Evolutionary conservation across 768 basidiomycete species (phyloP).

Genomic region (Hortiboletus flavorubellus): DNA sequence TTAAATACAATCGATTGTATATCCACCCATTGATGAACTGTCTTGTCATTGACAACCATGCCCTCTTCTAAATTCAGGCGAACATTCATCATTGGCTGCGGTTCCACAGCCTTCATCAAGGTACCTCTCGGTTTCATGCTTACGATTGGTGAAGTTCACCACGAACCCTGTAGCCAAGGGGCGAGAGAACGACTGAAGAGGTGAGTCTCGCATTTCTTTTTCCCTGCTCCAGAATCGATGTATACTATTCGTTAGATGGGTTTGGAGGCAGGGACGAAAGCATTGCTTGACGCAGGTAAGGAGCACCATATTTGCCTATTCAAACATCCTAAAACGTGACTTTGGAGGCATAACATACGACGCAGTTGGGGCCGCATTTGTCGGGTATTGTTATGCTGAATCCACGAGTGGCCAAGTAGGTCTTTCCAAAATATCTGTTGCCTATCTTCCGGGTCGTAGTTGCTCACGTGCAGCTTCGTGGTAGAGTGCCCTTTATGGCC

Average conservation of each 20-base stretch:
- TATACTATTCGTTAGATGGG: background rate
- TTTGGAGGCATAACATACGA: constrained; percentile 76
- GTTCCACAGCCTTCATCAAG: constrained; percentile 78
- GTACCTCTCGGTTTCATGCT: constrained; percentile 29
- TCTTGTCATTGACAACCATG: background rate
- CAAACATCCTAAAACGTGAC: constrained; percentile 12
- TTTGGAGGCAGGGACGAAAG: constrained; percentile 75
- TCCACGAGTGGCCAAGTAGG: constrained; percentile 69
- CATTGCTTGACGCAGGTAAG: constrained; percentile 74
- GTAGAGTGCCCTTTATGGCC: constrained; percentile 39
- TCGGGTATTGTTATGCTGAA: constrained; percentile 75
- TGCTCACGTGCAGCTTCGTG: background rate
- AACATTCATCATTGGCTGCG: constrained; percentile 68
- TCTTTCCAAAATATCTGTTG: no score
- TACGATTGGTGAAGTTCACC: background rate
- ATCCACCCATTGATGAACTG: background rate
- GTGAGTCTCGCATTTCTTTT: no score
- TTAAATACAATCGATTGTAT: no score
- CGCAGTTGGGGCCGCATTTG: constrained; percentile 62
- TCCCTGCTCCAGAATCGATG: background rate
- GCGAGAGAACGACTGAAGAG: constrained; percentile 32
- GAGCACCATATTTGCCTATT: background rate
- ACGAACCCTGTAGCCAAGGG: constrained; percentile 48
- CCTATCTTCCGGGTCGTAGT: background rate
- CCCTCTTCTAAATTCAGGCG: constrained; percentile 9